A percentile compares a stretch with the other conserved stretches of the same genome.
phyloP scores from a whole-genome alignment of 2,329 filamentous ascomycete genomes.

The Paradendryphiella salina region DNA sequence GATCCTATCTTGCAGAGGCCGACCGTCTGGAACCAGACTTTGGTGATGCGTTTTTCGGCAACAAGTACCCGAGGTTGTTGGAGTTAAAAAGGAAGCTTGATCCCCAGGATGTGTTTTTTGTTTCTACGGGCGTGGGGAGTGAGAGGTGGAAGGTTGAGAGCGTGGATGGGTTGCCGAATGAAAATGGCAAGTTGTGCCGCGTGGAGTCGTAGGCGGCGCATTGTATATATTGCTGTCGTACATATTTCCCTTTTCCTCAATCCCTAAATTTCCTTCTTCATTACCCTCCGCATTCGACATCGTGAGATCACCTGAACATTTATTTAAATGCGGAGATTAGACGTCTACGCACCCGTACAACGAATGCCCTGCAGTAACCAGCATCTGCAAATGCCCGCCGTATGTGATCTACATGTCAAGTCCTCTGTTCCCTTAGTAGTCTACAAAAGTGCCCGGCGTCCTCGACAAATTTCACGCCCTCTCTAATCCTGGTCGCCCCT shows the following conservation, averaged over 20 bases:
- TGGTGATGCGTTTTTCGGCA: conserved; percentile 39
- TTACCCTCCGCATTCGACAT: no score
- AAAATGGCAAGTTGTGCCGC: conserved; percentile 44
- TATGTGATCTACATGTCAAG: no score
- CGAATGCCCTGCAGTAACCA: no score
- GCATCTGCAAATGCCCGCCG: no score
- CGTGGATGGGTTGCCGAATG: conserved; percentile 40
- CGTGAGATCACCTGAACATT: no score
- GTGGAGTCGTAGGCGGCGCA: conserved; percentile 8
- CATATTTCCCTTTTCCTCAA: neutral
- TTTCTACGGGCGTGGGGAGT: conserved; percentile 39
- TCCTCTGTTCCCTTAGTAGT: no score
- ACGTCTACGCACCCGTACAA: no score
- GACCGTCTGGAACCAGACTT: conserved; percentile 42
- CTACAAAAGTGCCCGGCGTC: no score
- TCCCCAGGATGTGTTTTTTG: conserved; percentile 43
- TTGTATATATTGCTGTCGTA: neutral
- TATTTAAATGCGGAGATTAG: no score
- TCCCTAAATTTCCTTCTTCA: neutral
- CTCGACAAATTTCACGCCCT: no score
- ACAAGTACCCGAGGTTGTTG: conserved; percentile 38
- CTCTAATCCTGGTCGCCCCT: no score
- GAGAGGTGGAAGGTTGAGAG: conserved; percentile 44
- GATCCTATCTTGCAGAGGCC: conserved; percentile 38
- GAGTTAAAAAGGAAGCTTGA: conserved; percentile 40